A percentile compares a stretch with the other conserved stretches of the same genome.
Conservation (phyloP, 2,329 filamentous ascomycete genomes). For the Pyricularia sp. region DNA sequence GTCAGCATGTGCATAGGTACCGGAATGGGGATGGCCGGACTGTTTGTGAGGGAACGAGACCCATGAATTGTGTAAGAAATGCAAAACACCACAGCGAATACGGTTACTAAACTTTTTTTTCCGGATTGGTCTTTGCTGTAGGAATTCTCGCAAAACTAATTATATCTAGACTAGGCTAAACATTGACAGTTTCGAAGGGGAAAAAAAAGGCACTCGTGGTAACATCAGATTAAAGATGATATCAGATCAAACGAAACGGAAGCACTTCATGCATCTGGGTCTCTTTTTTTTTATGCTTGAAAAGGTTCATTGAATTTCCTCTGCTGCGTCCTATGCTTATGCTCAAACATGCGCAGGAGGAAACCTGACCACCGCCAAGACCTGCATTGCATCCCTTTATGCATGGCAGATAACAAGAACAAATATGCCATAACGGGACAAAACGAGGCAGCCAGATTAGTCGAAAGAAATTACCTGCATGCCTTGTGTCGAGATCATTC, state of each 20-base stretch:
- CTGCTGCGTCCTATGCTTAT: background rate
- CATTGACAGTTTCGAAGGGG: background rate
- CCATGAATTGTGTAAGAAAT: background rate
- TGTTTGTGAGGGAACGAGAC: conserved; percentile 18
- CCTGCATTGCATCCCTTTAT: too few species aligned
- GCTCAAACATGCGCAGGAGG: background rate
- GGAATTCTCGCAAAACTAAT: background rate
- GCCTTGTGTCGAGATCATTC: too few species aligned
- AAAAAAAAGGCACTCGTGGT: background rate
- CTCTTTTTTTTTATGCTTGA: background rate
- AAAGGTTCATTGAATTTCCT: background rate
- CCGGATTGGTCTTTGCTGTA: background rate
- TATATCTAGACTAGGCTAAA: background rate
- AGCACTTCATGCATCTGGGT: background rate
- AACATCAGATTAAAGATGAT: background rate
- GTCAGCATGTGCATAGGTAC: conserved; percentile 85
- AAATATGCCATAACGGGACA: too few species aligned
- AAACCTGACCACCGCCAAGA: background rate
- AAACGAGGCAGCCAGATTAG: too few species aligned
- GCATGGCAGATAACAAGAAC: too few species aligned
- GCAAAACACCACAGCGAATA: background rate
- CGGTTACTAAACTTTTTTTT: background rate
- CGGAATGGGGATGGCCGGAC: conserved; percentile 53
- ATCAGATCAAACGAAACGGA: background rate
- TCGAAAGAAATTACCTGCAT: too few species aligned